These are phyloP conservation scores for Trichomonascaceae sp. DNA, from an alignment of 1,139 yeast genomes.

Conservation along the genomic window DNA sequence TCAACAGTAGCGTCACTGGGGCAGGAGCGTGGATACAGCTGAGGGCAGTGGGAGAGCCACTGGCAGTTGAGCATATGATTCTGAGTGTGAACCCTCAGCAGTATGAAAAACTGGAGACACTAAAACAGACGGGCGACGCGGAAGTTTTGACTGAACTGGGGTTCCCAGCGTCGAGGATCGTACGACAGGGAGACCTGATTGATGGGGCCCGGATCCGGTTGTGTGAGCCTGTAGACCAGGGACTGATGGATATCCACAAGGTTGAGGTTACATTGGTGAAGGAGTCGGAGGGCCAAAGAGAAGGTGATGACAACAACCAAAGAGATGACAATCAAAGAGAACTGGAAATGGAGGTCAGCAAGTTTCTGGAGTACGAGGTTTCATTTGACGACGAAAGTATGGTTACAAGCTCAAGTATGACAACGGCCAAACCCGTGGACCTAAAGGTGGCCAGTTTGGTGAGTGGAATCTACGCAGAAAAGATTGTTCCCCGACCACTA, in stretches of 20 bases:
- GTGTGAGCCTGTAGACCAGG: conserved; percentile 68
- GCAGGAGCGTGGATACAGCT: conserved; percentile 1
- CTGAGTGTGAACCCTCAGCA: not conserved
- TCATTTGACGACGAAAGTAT: conserved; percentile 5
- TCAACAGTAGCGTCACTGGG: conserved; percentile 6
- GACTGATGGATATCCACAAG: conserved; percentile 28
- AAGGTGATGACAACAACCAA: conserved; percentile 3
- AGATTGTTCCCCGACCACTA: conserved; percentile 19
- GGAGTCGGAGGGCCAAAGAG: not conserved
- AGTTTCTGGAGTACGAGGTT: conserved; percentile 12
- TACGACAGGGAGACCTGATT: conserved; percentile 20
- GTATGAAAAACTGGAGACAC: not conserved
- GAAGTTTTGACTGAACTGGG: too few species aligned
- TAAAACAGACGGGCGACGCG: too few species aligned
- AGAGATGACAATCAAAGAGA: conserved; percentile 7
- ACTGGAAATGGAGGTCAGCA: conserved; percentile 16
- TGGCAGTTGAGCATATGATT: not conserved
- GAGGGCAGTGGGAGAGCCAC: not conserved
- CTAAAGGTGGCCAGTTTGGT: conserved; percentile 14
- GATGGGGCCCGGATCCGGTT: conserved; percentile 29
- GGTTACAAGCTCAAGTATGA: not conserved
- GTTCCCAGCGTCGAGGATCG: conserved; percentile 8
- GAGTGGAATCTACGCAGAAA: conserved; percentile 11
- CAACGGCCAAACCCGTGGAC: conserved; percentile 4
- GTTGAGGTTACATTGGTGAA: conserved; percentile 42